phyloP scores from a whole-genome alignment of 495 filamentous ascomycete genomes.

The Trichoderma orchidacearum region DNA sequence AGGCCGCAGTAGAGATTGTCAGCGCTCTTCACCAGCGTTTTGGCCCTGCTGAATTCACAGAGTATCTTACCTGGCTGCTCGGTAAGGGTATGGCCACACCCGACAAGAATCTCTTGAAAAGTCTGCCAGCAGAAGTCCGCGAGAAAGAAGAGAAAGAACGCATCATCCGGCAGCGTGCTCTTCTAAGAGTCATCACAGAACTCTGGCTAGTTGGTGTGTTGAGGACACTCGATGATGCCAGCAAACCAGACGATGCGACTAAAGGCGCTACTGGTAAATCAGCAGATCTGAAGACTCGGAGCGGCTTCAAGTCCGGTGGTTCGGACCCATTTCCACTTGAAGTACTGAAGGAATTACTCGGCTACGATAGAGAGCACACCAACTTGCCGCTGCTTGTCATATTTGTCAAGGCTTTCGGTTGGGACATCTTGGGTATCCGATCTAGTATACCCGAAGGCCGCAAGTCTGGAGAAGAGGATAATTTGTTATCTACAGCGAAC shows the following conservation, averaged over 20 bases:
- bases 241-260: conserved; percentile 68
- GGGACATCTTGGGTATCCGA: conserved; percentile 83
- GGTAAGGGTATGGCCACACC: conserved; percentile 87
- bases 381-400: conserved; percentile 85
- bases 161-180: conserved; percentile 66
- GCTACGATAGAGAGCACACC: conserved; percentile 81
- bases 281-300: conserved; percentile 38
- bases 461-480: conserved; percentile 77
- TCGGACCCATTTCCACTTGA: conserved; percentile 89
- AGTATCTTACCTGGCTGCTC: conserved; percentile 82
- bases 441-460: conserved; percentile 54
- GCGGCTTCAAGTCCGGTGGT: conserved; percentile 34
- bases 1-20: conserved; percentile 81
- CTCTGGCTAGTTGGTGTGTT: conserved; percentile 89
- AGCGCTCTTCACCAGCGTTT: conserved; percentile 95
- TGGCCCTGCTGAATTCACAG: conserved; percentile 78
- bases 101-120: conserved; percentile 74
- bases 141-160: conserved; percentile 96
- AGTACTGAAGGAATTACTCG: conserved; percentile 88
- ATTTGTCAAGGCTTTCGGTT: conserved; percentile 92
- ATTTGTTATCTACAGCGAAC: conserved; percentile 38
- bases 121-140: conserved; percentile 60
- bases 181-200: conserved; percentile 85
- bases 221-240: conserved; percentile 77
- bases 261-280: conserved; percentile 39